Evolutionary conservation across 2,329 filamentous ascomycete species (phyloP).

Genomic region (Fusarium euwallaceae): DNA sequence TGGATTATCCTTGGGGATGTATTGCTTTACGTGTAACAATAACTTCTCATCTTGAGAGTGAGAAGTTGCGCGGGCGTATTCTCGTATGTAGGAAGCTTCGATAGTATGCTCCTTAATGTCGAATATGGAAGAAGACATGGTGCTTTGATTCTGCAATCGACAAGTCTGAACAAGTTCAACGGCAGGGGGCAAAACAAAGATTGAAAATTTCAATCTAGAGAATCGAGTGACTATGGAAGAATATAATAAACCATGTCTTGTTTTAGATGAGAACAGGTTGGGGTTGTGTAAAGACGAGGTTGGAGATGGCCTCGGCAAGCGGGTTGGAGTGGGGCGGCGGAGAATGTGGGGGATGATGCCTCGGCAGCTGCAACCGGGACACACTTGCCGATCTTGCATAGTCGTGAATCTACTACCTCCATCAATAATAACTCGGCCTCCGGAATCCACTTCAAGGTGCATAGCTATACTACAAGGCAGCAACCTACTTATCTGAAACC

Average conservation of each 20-base stretch:
- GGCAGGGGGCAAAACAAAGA: neutral
- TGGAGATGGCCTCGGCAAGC: slow-evolving; percentile 37
- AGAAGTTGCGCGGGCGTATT: slow-evolving; percentile 81
- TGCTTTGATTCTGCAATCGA: neutral
- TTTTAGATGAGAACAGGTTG: neutral
- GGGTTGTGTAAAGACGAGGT: slow-evolving; percentile 14
- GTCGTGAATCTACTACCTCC: neutral
- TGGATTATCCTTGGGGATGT: slow-evolving; percentile 80
- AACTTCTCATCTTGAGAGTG: slow-evolving; percentile 81
- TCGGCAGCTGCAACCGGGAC: slow-evolving; percentile 40
- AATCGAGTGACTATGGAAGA: neutral
- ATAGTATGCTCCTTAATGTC: slow-evolving; percentile 80
- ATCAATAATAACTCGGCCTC: too few relatives aligned
- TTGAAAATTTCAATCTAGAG: neutral
- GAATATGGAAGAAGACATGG: slow-evolving; percentile 58
- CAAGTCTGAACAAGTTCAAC: neutral
- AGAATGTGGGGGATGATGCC: slow-evolving; percentile 36
- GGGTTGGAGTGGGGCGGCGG: slow-evolving; percentile 26
- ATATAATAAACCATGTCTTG: neutral
- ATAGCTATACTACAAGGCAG: neutral
- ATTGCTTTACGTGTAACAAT: slow-evolving; percentile 86
- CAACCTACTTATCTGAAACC: neutral
- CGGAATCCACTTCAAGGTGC: neutral
- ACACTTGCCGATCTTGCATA: slow-evolving; percentile 22
- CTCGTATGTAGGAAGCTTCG: slow-evolving; percentile 82